These are phyloP conservation scores for Lentinula novae-zelandiae DNA, from an alignment of 1,284 basidiomycete species.

Conservation along the genomic window DNA sequence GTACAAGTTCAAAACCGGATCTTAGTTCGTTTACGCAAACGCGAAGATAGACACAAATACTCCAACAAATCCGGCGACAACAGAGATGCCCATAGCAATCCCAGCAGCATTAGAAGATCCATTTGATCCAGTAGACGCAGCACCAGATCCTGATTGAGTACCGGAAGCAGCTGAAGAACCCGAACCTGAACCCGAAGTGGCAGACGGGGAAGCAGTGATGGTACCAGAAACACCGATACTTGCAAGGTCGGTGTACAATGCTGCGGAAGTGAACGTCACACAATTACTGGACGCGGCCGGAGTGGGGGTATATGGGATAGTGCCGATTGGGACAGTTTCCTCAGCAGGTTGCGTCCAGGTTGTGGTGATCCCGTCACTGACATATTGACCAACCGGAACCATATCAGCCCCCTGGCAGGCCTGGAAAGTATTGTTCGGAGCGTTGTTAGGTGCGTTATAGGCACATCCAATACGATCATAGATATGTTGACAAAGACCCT, in stretches of 20 bases:
- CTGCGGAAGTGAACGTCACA: conserved; percentile 44
- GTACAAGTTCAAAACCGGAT: background rate
- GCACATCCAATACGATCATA: conserved; percentile 54
- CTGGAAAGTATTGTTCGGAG: conserved; percentile 1
- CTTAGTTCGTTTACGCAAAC: conserved; percentile 38
- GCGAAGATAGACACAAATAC: conserved; percentile 62
- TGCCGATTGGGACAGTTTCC: conserved; percentile 47
- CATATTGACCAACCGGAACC: conserved; percentile 30
- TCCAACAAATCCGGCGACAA: conserved; percentile 26
- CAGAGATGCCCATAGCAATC: background rate
- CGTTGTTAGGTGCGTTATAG: conserved; percentile 9
- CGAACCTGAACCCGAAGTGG: background rate
- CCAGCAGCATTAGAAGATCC: conserved; percentile 11
- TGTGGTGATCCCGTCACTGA: conserved; percentile 33
- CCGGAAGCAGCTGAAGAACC: background rate
- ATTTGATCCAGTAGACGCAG: conserved; percentile 12
- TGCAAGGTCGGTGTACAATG: conserved; percentile 39
- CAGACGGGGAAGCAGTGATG: background rate
- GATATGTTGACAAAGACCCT: conserved; percentile 53
- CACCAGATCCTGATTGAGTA: background rate
- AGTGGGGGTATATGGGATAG: conserved; percentile 55
- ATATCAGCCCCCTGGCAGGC: conserved; percentile 8
- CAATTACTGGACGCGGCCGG: conserved; percentile 64
- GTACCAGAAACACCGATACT: background rate
- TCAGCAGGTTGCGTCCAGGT: conserved; percentile 60